Percentiles rank a stretch among this genome's conserved stretches.
Evolutionary conservation across 2,329 filamentous ascomycete genomes (phyloP).

Genomic region (Diaporthe vexans): DNA sequence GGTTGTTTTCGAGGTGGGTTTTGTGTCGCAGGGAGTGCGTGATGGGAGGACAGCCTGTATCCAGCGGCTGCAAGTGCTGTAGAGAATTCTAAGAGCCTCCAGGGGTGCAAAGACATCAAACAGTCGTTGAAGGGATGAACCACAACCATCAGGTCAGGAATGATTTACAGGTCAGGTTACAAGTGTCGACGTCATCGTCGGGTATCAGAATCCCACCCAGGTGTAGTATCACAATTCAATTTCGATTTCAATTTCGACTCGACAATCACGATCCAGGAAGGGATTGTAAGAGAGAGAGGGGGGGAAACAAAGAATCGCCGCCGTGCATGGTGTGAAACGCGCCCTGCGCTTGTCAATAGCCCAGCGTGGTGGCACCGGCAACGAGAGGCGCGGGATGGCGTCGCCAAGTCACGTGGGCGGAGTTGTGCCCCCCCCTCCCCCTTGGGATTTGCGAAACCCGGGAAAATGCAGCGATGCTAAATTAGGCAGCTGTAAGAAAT

Average conservation of each 20-base stretch:
- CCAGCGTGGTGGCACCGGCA: neutral
- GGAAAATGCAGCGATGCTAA: neutral
- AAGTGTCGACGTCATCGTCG: conserved; percentile 34
- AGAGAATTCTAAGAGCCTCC: neutral
- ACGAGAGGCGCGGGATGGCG: neutral
- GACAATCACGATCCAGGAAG: neutral
- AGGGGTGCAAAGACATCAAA: neutral
- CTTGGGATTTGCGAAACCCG: neutral
- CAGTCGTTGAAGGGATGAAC: neutral
- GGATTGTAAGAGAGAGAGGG: neutral
- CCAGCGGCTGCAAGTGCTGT: neutral
- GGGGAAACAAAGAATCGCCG: too few species aligned
- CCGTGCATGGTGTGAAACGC: conserved; percentile 30
- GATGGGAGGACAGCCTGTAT: neutral
- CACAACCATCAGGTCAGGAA: conserved; percentile 1
- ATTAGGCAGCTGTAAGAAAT: conserved; percentile 8
- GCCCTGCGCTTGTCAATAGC: conserved; percentile 38
- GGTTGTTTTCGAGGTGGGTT: neutral
- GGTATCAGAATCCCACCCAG: neutral
- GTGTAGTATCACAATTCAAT: neutral
- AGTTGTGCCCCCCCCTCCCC: too few species aligned
- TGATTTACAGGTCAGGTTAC: too few species aligned
- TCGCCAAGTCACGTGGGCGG: conserved; percentile 41
- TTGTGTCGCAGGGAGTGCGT: neutral
- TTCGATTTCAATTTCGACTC: neutral